These are phyloP conservation scores for Astrothelium macrocarpum DNA, from an alignment of 495 filamentous ascomycete species.

Conservation along the genomic window DNA sequence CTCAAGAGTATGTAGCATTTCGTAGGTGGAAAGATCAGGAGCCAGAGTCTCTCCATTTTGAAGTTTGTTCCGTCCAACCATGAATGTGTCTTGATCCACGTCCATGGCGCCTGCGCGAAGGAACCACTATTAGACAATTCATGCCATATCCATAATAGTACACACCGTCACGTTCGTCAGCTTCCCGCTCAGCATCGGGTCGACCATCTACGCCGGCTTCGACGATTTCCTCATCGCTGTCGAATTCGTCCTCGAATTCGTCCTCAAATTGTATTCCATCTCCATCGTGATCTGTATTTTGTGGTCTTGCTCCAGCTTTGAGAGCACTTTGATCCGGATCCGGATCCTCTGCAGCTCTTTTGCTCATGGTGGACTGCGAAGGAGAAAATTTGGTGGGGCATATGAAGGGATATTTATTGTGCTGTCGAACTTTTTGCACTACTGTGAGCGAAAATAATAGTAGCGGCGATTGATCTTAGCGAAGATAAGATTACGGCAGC, in stretches of 20 bases:
- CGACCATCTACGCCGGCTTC: slow-evolving; percentile 90
- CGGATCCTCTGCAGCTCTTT: slow-evolving; percentile 35
- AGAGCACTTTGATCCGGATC: slow-evolving; percentile 32
- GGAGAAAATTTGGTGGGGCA: neutral
- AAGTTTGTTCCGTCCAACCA: slow-evolving; percentile 79
- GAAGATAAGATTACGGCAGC: neutral
- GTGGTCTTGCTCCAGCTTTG: slow-evolving; percentile 36
- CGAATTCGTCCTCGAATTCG: slow-evolving; percentile 92
- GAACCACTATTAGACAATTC: slow-evolving; percentile 18
- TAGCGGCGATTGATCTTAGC: neutral
- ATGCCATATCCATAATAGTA: slow-evolving; percentile 10
- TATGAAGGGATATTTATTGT: neutral
- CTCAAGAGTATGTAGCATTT: slow-evolving; percentile 89
- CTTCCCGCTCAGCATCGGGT: slow-evolving; percentile 85
- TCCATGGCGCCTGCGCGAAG: slow-evolving; percentile 63
- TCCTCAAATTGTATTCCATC: slow-evolving; percentile 90
- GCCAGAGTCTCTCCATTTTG: slow-evolving; percentile 80
- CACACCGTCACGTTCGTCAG: slow-evolving; percentile 63
- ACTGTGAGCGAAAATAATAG: too few relatives aligned
- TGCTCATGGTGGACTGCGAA: slow-evolving; percentile 24
- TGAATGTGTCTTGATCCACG: slow-evolving; percentile 83
- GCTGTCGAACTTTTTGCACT: too few relatives aligned
- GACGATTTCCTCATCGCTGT: slow-evolving; percentile 91
- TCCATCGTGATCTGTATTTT: slow-evolving; percentile 24
- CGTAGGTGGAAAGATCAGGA: slow-evolving; percentile 83